These are phyloP conservation scores for Zoysia matrella DNA, from an alignment of 202 grass and related monocot genomes.

Conservation along the genomic window DNA sequence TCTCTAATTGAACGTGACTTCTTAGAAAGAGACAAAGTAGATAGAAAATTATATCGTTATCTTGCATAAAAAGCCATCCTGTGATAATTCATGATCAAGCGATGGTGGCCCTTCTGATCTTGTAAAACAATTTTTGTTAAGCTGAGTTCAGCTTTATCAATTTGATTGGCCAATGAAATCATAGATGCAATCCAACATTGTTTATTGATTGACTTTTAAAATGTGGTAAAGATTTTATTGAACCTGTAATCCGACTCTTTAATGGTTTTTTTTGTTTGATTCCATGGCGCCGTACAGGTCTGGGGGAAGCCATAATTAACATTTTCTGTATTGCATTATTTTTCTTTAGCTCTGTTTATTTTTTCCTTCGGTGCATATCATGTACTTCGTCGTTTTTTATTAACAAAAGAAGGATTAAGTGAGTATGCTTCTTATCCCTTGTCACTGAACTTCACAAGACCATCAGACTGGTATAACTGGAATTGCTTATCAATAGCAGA, in stretches of 20 bases:
- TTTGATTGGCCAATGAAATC: conserved; percentile 33
- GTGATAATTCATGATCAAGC: conserved; percentile 36
- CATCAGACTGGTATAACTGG: conserved; percentile 85
- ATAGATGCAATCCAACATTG: conserved; percentile 27
- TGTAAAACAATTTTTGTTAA: conserved; percentile 54
- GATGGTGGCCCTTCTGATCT: conserved; percentile 25
- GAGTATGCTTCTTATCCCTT: conserved; percentile 27
- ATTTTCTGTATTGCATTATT: not conserved
- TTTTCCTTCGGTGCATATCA: no score
- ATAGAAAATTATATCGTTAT: conserved; percentile 83
- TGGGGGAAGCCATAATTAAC: not conserved
- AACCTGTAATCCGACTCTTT: not conserved
- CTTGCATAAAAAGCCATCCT: conserved; percentile 58
- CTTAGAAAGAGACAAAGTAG: conserved; percentile 76
- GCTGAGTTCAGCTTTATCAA: conserved; percentile 46
- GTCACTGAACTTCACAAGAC: conserved; percentile 77
- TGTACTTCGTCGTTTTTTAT: no score
- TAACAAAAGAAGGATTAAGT: no score
- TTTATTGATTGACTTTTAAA: conserved; percentile 14
- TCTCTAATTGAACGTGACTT: conserved; percentile 83
- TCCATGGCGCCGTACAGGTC: not conserved
- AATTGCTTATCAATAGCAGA: conserved; percentile 88
- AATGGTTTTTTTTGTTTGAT: not conserved
- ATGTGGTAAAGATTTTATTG: conserved; percentile 5
- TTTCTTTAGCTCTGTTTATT: not conserved